Conservation (phyloP, 108 stramenopile genomes). For the Thalassiosira profunda region DNA sequence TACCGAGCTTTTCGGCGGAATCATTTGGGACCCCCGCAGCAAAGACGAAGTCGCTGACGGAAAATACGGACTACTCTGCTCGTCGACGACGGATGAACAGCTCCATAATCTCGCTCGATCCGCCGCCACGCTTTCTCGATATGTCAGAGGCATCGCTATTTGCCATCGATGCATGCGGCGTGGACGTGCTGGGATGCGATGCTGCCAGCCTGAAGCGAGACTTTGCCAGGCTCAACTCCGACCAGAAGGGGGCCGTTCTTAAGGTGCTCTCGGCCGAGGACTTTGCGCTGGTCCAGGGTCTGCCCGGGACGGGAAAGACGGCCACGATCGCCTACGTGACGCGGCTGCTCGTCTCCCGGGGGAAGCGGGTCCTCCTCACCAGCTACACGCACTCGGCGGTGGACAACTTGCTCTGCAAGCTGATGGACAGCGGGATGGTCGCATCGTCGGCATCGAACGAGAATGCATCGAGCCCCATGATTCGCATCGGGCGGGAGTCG, state of each 20-base stretch:
- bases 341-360: conserved; percentile 85
- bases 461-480: conserved; percentile 25
- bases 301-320: conserved; percentile 89
- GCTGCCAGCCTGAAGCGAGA: conserved; percentile 51
- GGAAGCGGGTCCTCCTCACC: conserved; percentile 92
- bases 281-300: conserved; percentile 81
- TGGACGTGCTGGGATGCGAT: conserved; percentile 64
- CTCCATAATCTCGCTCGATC: conserved; percentile 34
- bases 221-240: conserved; percentile 69
- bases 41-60: conserved; percentile 43
- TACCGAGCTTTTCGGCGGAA: conserved; percentile 49
- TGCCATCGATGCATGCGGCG: neutral
- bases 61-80: conserved; percentile 26
- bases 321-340: conserved; percentile 87
- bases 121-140: conserved; percentile 19
- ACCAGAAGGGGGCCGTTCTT: conserved; percentile 77
- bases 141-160: conserved; percentile 33
- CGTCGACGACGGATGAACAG: conserved; percentile 41
- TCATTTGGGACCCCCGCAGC: conserved; percentile 32
- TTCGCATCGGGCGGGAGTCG: conserved; percentile 69
- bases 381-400: conserved; percentile 97
- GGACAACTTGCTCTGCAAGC: conserved; percentile 93
- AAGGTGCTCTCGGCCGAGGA: conserved; percentile 76
- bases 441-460: neutral
- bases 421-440: conserved; percentile 73